Base-by-base conservation (phyloP, 192 early-diverging fungal genomes). In the Phlyctochytrium planicorne region DNA sequence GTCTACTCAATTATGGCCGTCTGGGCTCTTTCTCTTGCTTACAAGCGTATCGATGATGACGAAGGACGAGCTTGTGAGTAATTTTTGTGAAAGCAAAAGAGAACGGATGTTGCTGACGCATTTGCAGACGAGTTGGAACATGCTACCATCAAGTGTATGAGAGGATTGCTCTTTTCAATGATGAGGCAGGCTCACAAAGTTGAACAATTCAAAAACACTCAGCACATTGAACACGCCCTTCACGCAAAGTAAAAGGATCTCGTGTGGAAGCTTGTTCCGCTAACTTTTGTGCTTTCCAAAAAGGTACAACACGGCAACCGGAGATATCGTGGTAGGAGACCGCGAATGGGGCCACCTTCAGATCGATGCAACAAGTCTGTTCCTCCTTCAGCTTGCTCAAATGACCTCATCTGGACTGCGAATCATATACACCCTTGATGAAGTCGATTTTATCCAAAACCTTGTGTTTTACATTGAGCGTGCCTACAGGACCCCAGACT, bases 391-490 rank as follows among this genome's bases (percentile, higher is more conserved):
- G 33, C 73, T 94, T 30, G 90, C 91, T 2, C 87, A 94, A 57
- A 93, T 94, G 91, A 94, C 93, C 0, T 86, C 91, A 0, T 81
- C 82, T 55, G 91, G 91, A 20, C 75, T 91, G 24, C 70, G 83
- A 31, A 87, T 94, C 53, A 84, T 94, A 31, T 93, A 80, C 65
- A 94, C 91, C 14, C 78, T 84, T 34, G 93, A 94, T 68, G 93
- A 94, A 72, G 93, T 91, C 17, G 83, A 90, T 65, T 91, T 91
- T 37, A 76, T 94, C 32, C 93, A 94, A 68, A 94, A 94, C 73
- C 77, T 94, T n/a, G 89, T 91, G 14, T 94, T 92, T 70, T 94
- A 94, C 71, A 90, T 94, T 37, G 93, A 94, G 73, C 81, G 90
- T 55, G 74, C 62, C 2, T 93, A 91, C 69, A 86, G 90, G 67